Conservation (phyloP, 768 basidiomycete species). For the Collybia mongolica region DNA sequence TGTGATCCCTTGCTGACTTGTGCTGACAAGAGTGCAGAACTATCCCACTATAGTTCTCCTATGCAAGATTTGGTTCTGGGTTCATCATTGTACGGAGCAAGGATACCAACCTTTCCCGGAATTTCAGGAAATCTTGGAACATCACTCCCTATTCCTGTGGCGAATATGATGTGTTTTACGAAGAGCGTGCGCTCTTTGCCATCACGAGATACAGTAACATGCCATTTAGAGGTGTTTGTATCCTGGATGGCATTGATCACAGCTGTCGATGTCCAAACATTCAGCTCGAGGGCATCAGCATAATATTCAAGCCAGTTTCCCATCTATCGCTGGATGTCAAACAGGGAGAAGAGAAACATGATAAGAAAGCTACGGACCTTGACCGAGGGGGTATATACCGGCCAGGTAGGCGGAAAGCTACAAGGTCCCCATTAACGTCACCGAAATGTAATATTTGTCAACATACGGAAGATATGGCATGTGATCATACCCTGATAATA, state of each 20-base stretch:
- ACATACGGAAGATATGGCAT: conserved; percentile 62
- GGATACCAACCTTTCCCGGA: conserved; percentile 38
- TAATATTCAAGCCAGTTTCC: conserved; percentile 72
- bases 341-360: no score
- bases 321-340: no score
- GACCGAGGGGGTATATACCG: conserved; percentile 53
- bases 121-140: conserved; percentile 43
- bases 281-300: conserved; percentile 57
- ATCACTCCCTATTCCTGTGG: conserved; percentile 52
- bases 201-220: conserved; percentile 36
- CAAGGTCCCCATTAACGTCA: no score
- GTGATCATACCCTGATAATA: conserved; percentile 49
- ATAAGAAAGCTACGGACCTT: conserved; percentile 33
- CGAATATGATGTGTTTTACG: conserved; percentile 48
- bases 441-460: no score
- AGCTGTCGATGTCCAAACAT: conserved; percentile 56
- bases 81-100: background rate
- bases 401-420: conserved; percentile 63
- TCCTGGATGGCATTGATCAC: conserved; percentile 34
- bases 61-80: background rate
- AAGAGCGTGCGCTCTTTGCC: conserved; percentile 38
- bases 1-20: conserved; percentile 51
- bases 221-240: conserved; percentile 34
- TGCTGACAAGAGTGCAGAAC: conserved; percentile 60
- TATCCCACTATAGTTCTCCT: conserved; percentile 63